phyloP scores from a whole-genome alignment of 495 filamentous ascomycete species.

The Jackrogersella multiformis region DNA sequence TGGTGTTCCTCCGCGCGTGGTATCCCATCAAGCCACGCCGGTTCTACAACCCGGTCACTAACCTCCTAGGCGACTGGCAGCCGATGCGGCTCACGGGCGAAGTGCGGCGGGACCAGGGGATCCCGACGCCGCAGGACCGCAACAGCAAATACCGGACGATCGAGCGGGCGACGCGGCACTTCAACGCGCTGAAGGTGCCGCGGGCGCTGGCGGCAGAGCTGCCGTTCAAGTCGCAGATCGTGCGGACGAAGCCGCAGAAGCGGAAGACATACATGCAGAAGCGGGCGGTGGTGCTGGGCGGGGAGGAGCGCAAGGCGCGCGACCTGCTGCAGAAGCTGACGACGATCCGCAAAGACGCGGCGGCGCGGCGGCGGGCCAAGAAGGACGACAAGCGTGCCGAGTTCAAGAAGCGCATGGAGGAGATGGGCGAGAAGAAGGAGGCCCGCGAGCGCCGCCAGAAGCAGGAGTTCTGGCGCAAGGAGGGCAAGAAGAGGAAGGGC shows the following conservation, averaged over 20 bases:
- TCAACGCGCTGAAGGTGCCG: conserved; percentile 93
- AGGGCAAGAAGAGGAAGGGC: conserved; percentile 91
- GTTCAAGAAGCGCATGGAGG: conserved; percentile 81
- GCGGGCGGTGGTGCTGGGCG: conserved; percentile 80
- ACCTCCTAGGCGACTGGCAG: conserved; percentile 83
- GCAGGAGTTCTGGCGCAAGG: conserved; percentile 90
- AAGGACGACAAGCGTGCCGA: conserved; percentile 84
- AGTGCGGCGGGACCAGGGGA: conserved; percentile 77
- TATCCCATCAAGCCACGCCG: conserved; percentile 92
- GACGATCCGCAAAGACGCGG: conserved; percentile 89
- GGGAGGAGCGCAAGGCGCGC: conserved; percentile 87
- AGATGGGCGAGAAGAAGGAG: conserved; percentile 80
- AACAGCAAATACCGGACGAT: conserved; percentile 86
- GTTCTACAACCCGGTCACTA: conserved; percentile 97
- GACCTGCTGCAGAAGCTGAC: conserved; percentile 94
- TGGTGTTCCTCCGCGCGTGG: conserved; percentile 95
- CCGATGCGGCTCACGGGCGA: conserved; percentile 95
- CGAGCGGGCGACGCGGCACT: conserved; percentile 81
- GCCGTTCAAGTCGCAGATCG: conserved; percentile 92
- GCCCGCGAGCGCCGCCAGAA: conserved; percentile 88
- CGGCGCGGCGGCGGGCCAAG: conserved; percentile 77
- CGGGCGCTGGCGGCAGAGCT: conserved; percentile 83
- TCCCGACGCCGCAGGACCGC: conserved; percentile 78
- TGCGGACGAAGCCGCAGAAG: conserved; percentile 78
- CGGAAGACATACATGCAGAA: conserved; percentile 92